Evolutionary conservation across 2,329 filamentous ascomycete genomes (phyloP).

Genomic region (Neopestalotiopsis rosae): DNA sequence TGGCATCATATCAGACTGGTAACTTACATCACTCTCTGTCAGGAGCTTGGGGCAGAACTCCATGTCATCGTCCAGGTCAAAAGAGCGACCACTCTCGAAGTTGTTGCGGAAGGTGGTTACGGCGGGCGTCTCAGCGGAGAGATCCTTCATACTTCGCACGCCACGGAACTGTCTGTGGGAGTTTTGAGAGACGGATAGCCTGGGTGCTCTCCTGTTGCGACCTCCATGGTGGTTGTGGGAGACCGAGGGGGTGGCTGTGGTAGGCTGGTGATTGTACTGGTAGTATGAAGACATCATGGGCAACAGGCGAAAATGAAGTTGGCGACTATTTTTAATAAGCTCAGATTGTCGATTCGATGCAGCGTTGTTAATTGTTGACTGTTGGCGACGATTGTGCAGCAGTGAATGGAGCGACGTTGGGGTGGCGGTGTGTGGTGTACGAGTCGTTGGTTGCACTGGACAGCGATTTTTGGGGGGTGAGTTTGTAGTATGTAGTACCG

Average conservation of each 20-base stretch:
- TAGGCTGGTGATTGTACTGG: slow-evolving; percentile 60
- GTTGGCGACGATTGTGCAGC: slow-evolving; percentile 2
- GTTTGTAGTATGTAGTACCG: not conserved
- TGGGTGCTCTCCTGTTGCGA: slow-evolving; percentile 83
- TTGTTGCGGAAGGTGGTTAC: slow-evolving; percentile 81
- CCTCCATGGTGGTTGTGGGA: slow-evolving; percentile 83
- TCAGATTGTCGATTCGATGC: not conserved
- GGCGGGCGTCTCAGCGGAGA: slow-evolving; percentile 73
- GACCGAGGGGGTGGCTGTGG: slow-evolving; percentile 58
- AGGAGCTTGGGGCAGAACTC: slow-evolving; percentile 93
- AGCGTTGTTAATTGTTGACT: not conserved
- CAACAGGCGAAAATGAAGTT: not conserved
- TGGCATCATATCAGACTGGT: not conserved
- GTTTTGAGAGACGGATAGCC: slow-evolving; percentile 81
- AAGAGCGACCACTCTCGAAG: slow-evolving; percentile 90
- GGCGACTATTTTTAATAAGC: not conserved
- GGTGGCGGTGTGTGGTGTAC: slow-evolving; percentile 16
- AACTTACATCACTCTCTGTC: slow-evolving; percentile 89
- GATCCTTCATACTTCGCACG: slow-evolving; percentile 84
- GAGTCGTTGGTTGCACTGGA: slow-evolving; percentile 6
- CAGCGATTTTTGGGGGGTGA: slow-evolving; percentile 2
- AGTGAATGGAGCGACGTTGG: not conserved
- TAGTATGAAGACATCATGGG: slow-evolving; percentile 68
- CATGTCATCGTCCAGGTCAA: slow-evolving; percentile 94
- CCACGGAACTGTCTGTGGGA: slow-evolving; percentile 85